phyloP scores from a whole-genome alignment of 257 asterid genomes.

The Solanum arcanum region DNA sequence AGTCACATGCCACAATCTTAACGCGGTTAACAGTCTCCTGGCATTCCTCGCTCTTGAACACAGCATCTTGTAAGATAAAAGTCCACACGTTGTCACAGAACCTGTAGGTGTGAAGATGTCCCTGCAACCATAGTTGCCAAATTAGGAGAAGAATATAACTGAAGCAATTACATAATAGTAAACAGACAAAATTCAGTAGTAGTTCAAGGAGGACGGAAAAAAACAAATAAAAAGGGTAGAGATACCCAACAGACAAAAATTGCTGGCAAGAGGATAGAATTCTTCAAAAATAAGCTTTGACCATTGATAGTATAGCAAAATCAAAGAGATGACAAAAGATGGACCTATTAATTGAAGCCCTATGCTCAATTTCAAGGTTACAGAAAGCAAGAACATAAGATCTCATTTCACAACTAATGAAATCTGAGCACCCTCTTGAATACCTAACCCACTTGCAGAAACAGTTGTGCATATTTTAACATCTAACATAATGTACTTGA shows the following conservation, averaged over 20 bases:
- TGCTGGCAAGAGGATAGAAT: not conserved
- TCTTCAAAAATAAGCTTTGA: not conserved
- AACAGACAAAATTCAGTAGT: not conserved
- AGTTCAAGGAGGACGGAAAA: not conserved
- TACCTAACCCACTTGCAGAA: not conserved
- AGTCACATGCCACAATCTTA: conserved; percentile 90
- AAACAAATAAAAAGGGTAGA: not conserved
- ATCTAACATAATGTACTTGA: not conserved
- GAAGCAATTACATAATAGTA: not conserved
- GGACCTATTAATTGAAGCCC: not conserved
- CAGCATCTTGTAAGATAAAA: conserved; percentile 81
- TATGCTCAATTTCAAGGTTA: not conserved
- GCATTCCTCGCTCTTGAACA: conserved; percentile 65
- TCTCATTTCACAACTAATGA: not conserved
- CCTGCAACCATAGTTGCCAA: conserved; percentile 30
- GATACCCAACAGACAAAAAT: not conserved
- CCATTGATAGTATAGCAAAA: not conserved
- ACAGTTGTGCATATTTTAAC: not conserved
- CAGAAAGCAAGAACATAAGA: not conserved
- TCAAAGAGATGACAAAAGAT: not conserved
- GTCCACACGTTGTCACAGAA: conserved; percentile 97
- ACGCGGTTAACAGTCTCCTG: conserved; percentile 55
- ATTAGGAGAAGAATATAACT: not conserved
- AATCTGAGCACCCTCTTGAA: not conserved
- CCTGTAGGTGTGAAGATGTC: conserved; percentile 93